phyloP scores from a whole-genome alignment of 352 stramenopile genomes.

The Peronospora destructor region DNA sequence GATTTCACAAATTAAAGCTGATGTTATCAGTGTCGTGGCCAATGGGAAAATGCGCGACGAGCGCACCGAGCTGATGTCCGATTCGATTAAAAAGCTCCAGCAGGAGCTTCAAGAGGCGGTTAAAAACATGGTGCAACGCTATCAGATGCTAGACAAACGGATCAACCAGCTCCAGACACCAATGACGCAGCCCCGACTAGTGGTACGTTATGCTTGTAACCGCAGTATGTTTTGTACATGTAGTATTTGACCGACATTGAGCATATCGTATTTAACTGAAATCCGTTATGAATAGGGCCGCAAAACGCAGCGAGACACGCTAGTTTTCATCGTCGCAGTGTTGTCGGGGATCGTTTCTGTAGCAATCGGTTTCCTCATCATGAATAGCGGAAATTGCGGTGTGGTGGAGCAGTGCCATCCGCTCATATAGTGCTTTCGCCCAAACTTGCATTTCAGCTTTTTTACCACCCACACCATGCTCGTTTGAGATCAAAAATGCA shows the following conservation, averaged over 20 bases:
- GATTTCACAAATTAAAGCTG: constrained; percentile 65
- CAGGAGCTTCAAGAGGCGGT: constrained; percentile 53
- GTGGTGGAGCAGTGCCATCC: constrained; percentile 37
- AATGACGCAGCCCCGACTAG: constrained; percentile 30
- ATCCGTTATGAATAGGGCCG: constrained; percentile 16
- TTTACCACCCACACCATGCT: neutral
- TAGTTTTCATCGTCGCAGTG: constrained; percentile 23
- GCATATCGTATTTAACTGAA: constrained; percentile 4
- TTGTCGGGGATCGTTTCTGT: constrained; percentile 31
- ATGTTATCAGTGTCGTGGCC: constrained; percentile 61
- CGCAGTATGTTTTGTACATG: neutral
- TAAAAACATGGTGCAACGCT: constrained; percentile 48
- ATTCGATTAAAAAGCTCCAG: constrained; percentile 55
- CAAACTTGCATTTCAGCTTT: constrained; percentile 7
- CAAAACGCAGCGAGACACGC: constrained; percentile 21
- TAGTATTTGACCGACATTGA: neutral
- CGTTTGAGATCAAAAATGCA: constrained; percentile 3
- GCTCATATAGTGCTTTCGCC: constrained; percentile 38
- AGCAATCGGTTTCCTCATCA: constrained; percentile 19
- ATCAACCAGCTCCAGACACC: constrained; percentile 51
- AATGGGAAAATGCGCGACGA: constrained; percentile 65
- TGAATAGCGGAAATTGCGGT: constrained; percentile 35
- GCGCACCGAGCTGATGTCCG: constrained; percentile 46
- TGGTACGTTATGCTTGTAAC: constrained; percentile 31
- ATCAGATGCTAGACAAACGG: constrained; percentile 52